phyloP scores from a whole-genome alignment of 2,329 filamentous ascomycete species.

The Neurospora sp. region DNA sequence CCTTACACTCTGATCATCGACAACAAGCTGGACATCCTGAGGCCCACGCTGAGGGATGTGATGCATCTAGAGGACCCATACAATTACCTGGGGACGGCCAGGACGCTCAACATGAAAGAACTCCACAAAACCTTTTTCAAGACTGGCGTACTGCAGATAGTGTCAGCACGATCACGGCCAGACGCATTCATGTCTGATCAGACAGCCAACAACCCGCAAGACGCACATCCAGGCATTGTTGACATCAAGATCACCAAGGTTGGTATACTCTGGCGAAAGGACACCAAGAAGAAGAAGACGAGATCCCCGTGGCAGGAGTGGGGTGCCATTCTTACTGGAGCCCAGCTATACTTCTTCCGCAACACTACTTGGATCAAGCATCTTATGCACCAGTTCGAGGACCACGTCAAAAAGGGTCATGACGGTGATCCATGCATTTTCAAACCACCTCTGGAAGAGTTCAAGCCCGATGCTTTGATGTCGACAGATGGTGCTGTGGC shows the following conservation, averaged over 20 bases:
- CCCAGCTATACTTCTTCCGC: constrained; percentile 92
- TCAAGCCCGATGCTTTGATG: constrained; percentile 89
- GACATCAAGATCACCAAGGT: constrained; percentile 98
- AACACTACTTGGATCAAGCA: constrained; percentile 89
- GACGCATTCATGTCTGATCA: constrained; percentile 91
- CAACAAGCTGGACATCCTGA: constrained; percentile 69
- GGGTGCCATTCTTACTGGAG: constrained; percentile 93
- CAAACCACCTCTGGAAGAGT: constrained; percentile 78
- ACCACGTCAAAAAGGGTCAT: constrained; percentile 68
- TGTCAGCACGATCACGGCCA: constrained; percentile 84
- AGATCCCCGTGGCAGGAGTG: constrained; percentile 98
- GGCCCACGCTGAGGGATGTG: constrained; percentile 82
- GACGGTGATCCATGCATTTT: constrained; percentile 74
- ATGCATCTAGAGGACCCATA: constrained; percentile 91
- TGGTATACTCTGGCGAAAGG: constrained; percentile 88
- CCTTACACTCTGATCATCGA: constrained; percentile 93
- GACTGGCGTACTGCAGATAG: constrained; percentile 86
- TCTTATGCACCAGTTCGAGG: constrained; percentile 79
- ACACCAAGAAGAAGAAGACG: constrained; percentile 85
- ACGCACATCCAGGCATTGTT: constrained; percentile 84
- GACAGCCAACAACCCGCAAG: constrained; percentile 73
- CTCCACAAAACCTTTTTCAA: constrained; percentile 84
- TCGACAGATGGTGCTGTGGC: constrained; percentile 90
- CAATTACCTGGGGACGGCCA: constrained; percentile 69
- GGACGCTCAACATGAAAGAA: constrained; percentile 67